Conservation (phyloP, 208 protist genomes). For the Novymonas esmeraldas region DNA sequence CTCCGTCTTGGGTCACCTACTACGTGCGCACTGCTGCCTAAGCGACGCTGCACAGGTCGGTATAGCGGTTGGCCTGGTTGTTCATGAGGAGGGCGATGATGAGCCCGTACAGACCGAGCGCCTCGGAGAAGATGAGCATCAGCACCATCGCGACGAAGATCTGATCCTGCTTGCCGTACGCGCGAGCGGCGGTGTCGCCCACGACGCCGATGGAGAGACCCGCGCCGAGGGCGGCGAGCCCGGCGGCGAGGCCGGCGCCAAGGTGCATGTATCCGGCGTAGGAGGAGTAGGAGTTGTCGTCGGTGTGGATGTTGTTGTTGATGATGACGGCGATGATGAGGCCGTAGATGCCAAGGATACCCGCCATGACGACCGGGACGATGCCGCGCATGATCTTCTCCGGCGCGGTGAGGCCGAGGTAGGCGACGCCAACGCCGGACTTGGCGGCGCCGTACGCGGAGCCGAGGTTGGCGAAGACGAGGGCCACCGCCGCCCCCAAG, state of each 20-base stretch:
- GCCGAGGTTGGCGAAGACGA: conserved; percentile 95
- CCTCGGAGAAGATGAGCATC: conserved; percentile 99
- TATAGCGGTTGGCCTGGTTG: conserved; percentile 88
- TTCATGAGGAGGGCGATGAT: conserved; percentile 98
- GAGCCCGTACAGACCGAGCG: conserved; percentile 98
- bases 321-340: conserved; percentile 99
- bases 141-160: conserved; percentile 99
- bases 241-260: conserved; percentile 96
- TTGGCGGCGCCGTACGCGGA: conserved; percentile 99
- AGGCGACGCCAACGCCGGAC: conserved; percentile 96
- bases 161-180: conserved; percentile 96
- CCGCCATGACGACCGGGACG: conserved; percentile 94
- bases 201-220: conserved; percentile 99
- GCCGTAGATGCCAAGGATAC: conserved; percentile 99
- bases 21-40: not conserved
- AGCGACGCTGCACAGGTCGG: conserved; percentile 35
- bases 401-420: conserved; percentile 96
- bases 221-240: conserved; percentile 94
- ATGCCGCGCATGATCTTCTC: conserved; percentile 97
- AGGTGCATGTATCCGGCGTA: conserved; percentile 96
- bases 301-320: conserved; percentile 92
- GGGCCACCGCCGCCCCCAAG: conserved; percentile 68
- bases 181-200: conserved; percentile 95
- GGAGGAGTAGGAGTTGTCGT: conserved; percentile 67
- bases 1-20: not conserved